Evolutionary conservation across 768 basidiomycete genomes (phyloP), one percentile per base, ranked within the genome.

Genomic region (Suillus brevipes): DNA sequence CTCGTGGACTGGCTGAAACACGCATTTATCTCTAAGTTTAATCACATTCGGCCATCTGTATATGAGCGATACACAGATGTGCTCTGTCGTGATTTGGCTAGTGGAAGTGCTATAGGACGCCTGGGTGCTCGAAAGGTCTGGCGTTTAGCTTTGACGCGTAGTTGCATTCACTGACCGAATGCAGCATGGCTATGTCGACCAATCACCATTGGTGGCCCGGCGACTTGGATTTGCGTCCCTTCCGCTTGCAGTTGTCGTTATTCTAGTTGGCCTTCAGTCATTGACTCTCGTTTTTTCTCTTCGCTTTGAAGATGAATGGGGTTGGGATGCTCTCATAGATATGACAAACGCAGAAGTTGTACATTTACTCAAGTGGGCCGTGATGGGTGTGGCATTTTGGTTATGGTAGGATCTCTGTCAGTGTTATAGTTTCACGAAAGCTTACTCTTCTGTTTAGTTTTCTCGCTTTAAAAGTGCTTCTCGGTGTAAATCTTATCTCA

Each of bases 11-110:
- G 97, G 97, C 83, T 99, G 60, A 99, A 99, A 75, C 97, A 99
- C 72, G 97, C 96, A 12, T 99, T 99, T 79, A 99, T 99, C 71
- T 97, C 96, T 60, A 99, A 99, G 77, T 99, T 99, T 81, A 99
- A 99, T 70, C 97, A 99, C 72, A 96, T 99, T 56, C 88, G 96
- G 0, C 94, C 95, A 0, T 91, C 90, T 0, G 94, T 98, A 2
- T 99, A 99, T 69, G 95, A 95, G 67, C 86, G 97, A 18, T 99
- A 94, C 75, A 92, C 90, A 3, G 97, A 99, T 70, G 94, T 99
- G 1, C 83, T 99, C 1, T 99, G 96, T 72, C 90, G 92, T 45
- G 97, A 99, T 74, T 84, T 99, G 18, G 85, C 95, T 7, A 90
- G 90, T 66, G 90, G 87, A 59, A 90, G 89, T 66, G 86, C 88